Base-by-base conservation (phyloP, 2,329 filamentous ascomycete species). In the Aspergillus sp. region DNA sequence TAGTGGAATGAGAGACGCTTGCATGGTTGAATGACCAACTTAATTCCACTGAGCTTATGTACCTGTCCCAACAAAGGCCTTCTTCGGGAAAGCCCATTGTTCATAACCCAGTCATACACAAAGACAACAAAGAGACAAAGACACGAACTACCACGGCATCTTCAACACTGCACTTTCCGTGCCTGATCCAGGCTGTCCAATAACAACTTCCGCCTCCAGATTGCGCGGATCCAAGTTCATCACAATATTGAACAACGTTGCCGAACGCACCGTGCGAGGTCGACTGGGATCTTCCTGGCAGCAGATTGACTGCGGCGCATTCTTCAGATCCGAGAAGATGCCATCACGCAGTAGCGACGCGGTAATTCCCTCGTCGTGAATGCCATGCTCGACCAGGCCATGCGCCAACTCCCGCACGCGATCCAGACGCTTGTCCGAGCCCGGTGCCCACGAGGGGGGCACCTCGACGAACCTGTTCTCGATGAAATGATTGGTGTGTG, bases 401-500 rank as follows among this genome's bases (percentile, higher is more conserved):
- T 52, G 49, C 2, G 65, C 55, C 38, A 73, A 51, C 17, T 67
- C 42, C 5, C 49, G 45, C 3, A 63, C 47, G 4, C 71, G 57
- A 8, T 61, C 56, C 30, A 72, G 54, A 9, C 71, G 64, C 6
- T 70, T 59, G 2, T 68, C 62, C 22, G 68, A 71, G 6, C 69
- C 68, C 0, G 63, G 58, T 11, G 69, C 50, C 65, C 68, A 71
- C 1, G 59, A 55, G 0, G 66, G 64, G 0, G 66, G 64, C 47
- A 71, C 68, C n/a, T 62, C 50, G 1, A 73, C 67, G 45, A 66
- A 60, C 24, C 46, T 52, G 24, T 68, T 68, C 44, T 70, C 64
- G 19, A 73, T 53, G 22, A 78, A 68, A 45, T 79, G 76, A 42
- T 79, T 79, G 13, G 76, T 74, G 53, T 79, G 76, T 4, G 62